Evolutionary conservation across 2,329 filamentous ascomycete species (phyloP), one percentile per base, ranked within the genome.

Genomic region (Claviceps capensis): DNA sequence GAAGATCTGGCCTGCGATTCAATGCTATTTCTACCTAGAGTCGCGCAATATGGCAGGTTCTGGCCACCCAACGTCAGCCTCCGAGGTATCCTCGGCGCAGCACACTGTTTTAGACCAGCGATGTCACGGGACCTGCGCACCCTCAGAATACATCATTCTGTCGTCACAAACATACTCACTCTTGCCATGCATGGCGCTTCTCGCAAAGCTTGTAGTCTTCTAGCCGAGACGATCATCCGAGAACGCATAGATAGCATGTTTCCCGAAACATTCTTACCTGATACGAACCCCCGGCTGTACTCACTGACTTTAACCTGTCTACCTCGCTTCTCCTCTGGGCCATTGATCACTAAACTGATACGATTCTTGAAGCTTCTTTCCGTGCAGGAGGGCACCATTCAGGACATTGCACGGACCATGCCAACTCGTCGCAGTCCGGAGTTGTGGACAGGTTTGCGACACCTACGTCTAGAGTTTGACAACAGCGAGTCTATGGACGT

Each of bases 131-230:
- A 77, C 55, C 65, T 83, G 4, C 72, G 74, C 36, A 66, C 66
- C 1, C 63, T 83, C 1, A 72, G 74, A 13, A 65, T 81, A 5
- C 80, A 83, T 49, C 80, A 83, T 60, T 82, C 79, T 0, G 56
- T 82, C 2, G 71, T 83, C 5, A 83, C 80, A 0, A 70, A 72
- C 42, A 67, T 78, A 8, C 75, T 74, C 2, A 73, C 72, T 0
- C 55, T 80, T 4, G 54, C 66, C 4, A 62, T 67, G 7, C 62
- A 67, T 1, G 64, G 63, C 9, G 57, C 73, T 4, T 67, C 69
- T 3, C 56, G 61, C 2, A 57, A 69, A 52, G 62, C 65, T 8
- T 60, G 67, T 3, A 44, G 68, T 8, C 70, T 69, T 56, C 54
- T 75, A 7, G 71, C 75, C 4, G 76, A 80, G 59, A 72, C 64